Percentiles rank a stretch among this genome's conserved stretches.
phyloP scores from a whole-genome alignment of 164 flowering plant genomes.

The Houttuynia cordata region DNA sequence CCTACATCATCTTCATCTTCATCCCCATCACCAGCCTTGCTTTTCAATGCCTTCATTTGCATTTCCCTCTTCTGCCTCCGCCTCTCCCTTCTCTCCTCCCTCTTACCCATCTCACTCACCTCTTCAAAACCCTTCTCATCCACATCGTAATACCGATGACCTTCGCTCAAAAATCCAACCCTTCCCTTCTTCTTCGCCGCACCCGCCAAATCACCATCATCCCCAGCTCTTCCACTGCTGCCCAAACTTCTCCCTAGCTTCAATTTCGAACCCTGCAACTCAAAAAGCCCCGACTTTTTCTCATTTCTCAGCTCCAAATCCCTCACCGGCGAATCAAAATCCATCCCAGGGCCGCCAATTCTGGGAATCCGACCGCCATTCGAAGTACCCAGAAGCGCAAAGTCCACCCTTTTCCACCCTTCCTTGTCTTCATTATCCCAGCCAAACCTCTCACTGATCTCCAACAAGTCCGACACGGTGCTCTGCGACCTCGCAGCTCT shows the following conservation, averaged over 20 bases:
- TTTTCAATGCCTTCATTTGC: conserved; percentile 5
- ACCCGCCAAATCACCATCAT: neutral
- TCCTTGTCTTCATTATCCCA: conserved; percentile 64
- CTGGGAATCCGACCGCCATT: conserved; percentile 65
- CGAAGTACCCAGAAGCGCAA: conserved; percentile 61
- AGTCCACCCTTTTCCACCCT: conserved; percentile 57
- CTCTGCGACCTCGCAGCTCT: neutral
- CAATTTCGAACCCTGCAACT: too few species aligned
- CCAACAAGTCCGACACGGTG: conserved; percentile 37
- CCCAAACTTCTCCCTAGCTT: neutral
- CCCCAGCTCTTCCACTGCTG: neutral
- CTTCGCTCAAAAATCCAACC: conserved; percentile 11
- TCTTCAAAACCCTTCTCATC: conserved; percentile 5
- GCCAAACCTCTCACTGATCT: conserved; percentile 57
- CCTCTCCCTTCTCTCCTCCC: conserved; percentile 23
- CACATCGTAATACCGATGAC: neutral
- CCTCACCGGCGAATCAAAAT: neutral
- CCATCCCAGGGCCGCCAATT: conserved; percentile 1
- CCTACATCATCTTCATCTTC: neutral
- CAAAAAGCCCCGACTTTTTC: too few species aligned
- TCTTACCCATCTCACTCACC: conserved; percentile 7
- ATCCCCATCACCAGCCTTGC: neutral
- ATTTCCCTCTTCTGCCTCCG: conserved; percentile 15
- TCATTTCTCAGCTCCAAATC: too few species aligned
- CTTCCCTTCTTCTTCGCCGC: conserved; percentile 1